Evolutionary conservation across 306 rosid genomes (phyloP).

Genomic region (Lathyrus tuberosus): DNA sequence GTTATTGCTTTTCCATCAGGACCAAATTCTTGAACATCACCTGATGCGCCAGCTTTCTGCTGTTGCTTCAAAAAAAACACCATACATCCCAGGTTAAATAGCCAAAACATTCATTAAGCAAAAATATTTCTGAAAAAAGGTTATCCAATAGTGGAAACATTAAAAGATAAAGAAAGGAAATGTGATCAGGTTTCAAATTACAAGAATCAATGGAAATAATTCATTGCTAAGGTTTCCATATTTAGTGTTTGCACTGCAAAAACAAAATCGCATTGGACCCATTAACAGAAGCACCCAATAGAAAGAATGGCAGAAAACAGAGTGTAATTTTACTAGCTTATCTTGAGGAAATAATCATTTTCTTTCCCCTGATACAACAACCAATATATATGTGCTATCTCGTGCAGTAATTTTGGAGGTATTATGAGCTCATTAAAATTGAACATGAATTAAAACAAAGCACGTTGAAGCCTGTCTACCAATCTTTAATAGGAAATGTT

Average conservation of each 20-base stretch:
- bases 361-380: conserved; percentile 12
- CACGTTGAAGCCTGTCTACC: conserved; percentile 20
- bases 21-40: conserved; percentile 63
- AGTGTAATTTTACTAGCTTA: background rate
- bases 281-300: conserved; percentile 21
- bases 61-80: conserved; percentile 51
- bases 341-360: conserved; percentile 1
- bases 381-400: conserved; percentile 3
- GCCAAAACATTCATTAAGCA: conserved; percentile 13
- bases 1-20: conserved; percentile 65
- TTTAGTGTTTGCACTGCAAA: conserved; percentile 31
- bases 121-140: conserved; percentile 25
- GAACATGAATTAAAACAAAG: conserved; percentile 24
- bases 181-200: conserved; percentile 18
- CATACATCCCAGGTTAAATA: conserved; percentile 40
- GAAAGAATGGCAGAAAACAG: background rate
- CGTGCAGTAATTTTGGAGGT: conserved; percentile 2
- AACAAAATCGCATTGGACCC: conserved; percentile 14
- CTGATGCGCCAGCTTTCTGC: conserved; percentile 68
- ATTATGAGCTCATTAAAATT: conserved; percentile 22
- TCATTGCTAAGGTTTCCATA: conserved; percentile 30
- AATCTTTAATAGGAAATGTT: conserved; percentile 15
- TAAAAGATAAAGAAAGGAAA: conserved; percentile 27
- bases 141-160: conserved; percentile 23
- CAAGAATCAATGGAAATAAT: conserved; percentile 34